Evolutionary conservation across 306 rosid species (phyloP).

Genomic region (Erythrophleum fordii): DNA sequence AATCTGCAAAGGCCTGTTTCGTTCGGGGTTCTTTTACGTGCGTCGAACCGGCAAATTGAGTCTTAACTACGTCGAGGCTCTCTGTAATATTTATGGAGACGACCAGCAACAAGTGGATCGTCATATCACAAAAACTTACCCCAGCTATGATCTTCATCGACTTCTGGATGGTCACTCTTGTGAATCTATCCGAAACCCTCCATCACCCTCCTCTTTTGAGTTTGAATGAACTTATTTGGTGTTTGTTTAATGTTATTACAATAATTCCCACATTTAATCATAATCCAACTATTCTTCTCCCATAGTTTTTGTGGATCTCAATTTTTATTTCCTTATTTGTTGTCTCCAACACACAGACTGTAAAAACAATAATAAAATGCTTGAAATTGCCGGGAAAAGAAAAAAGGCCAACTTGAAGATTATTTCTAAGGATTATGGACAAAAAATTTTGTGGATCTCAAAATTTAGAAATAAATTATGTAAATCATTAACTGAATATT

Average conservation of each 20-base stretch:
- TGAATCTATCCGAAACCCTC: neutral
- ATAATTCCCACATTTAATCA: too few relatives aligned
- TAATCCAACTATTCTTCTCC: too few relatives aligned
- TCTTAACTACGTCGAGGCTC: constrained; percentile 11
- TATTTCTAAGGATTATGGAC: neutral
- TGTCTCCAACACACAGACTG: neutral
- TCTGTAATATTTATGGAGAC: constrained; percentile 28
- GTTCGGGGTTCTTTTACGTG: neutral
- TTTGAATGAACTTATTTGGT: too few relatives aligned
- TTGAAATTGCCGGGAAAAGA: neutral
- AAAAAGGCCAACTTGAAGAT: too few relatives aligned
- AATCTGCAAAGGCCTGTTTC: constrained; percentile 32
- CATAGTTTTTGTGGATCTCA: too few relatives aligned
- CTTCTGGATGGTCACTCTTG: constrained; percentile 39
- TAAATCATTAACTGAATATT: neutral
- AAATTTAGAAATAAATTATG: neutral
- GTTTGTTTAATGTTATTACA: too few relatives aligned
- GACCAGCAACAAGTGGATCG: neutral
- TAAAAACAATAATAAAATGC: neutral
- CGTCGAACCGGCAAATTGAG: neutral
- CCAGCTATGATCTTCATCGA: neutral
- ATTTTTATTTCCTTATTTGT: too few relatives aligned
- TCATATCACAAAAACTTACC: neutral
- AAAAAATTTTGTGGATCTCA: neutral
- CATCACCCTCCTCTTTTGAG: neutral